Evolutionary conservation across 2,329 filamentous ascomycete genomes (phyloP), one percentile per base, ranked within the genome.

Genomic region (Leptodontidium sp.): DNA sequence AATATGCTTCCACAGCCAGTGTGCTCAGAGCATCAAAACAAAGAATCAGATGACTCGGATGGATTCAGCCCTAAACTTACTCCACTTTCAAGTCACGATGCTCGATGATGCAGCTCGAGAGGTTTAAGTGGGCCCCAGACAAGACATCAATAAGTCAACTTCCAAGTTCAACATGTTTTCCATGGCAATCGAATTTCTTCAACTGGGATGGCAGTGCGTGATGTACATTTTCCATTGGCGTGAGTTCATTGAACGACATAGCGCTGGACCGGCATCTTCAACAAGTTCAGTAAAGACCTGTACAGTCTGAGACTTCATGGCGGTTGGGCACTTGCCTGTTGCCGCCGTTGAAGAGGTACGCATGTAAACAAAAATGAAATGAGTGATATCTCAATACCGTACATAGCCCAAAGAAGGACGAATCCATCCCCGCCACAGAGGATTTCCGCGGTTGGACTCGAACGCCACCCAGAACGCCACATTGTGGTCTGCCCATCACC

Each of bases 381-480:
- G 47, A 21, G n/a, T n/a, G 15, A 14, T 11, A 24, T n/a, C 15
- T 50, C 17, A 7, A 50, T 32, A 6, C 29, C 29, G 29, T 32
- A 32, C 29, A 32, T 32, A 14, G 21, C 47, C 9, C 50, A 7
- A 12, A 15, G 8, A 40, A 58, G 21, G 35, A 24, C 29, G 35
- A 58, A 2, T 43, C 38, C 11, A 59, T 40, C 8, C n/a, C n/a
- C 57, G 38, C 8, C 57, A 14, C 57, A 26, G 12, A 21, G n/a
- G 52, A 24, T 6, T 32, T 24, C n/a, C 2, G 35, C 32, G 35
- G 55, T 17, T 59, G 57, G 57, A 59, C 57, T 43, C 35, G 11
- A 6, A 35, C 59, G 59, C 59, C 43, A 49, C 55, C 9, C 35
- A 59, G 29, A 59, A 59, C 55, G 55, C 55, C 55, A 59, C 55